Evolutionary conservation across 768 basidiomycete genomes (phyloP), one percentile per base, ranked within the genome.

Genomic region (Russula sp.): DNA sequence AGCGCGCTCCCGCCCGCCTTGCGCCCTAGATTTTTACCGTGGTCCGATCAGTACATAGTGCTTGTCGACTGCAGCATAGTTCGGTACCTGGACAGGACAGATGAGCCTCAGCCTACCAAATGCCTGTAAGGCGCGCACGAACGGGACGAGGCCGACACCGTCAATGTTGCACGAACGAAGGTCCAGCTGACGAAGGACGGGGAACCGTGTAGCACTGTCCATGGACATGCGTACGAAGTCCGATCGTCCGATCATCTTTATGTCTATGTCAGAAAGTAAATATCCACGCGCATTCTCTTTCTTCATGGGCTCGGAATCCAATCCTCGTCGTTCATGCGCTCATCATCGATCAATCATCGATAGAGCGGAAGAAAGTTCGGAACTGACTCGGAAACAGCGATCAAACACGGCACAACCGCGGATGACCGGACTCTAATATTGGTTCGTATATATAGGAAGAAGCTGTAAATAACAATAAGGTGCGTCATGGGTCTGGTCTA

Each of bases 291-390:
- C 52, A 87, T 82, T 79, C 70, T 87, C 18, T 77, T 75, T 72
- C 79, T 85, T 95, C 94, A 98, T 1, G 89, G 90, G 1, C 81
- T 81, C 0, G 90, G 87, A 0, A 81, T 74, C 94, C 94, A 95
- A 5, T 65, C n/a, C 22, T 59, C 32, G 22, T 29, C 25, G 25
- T 3, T 29, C 25, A 29, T 29, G 1, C 25, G 25, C 25, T 29
- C 25, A 29, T 29, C 25, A 29, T 29, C 25, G 25, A 29, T 29
- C 25, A 29, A 2, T 29, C 25, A 29, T 29, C 1, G 25, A 3
- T 1, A 1, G 25, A 3, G 25, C 25, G 25, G 3, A 3, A 3
- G 25, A 29, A 29, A 29, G 25, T 29, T 29, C 25, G 1, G 25
- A 29, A 29, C 25, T 29, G 25, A 29, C 25, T 29, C 25, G 25